Evolutionary conservation across 176 grass and related monocot species (phyloP).

Genomic region (Oryza meyeriana): DNA sequence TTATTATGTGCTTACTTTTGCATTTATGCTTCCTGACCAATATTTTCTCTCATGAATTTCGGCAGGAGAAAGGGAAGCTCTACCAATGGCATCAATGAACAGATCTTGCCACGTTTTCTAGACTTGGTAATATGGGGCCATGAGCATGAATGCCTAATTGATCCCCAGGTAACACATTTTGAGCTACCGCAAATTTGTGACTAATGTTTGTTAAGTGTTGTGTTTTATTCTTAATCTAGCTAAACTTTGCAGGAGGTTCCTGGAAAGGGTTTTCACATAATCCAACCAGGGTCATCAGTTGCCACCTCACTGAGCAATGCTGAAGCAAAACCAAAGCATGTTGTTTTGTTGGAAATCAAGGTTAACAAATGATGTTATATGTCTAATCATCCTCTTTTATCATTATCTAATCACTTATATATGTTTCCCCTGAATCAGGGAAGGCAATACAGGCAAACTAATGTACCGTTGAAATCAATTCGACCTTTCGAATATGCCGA

Average conservation of each 20-base stretch:
- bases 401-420: slow-evolving; percentile 24
- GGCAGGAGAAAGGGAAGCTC: slow-evolving; percentile 45
- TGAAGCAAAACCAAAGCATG: slow-evolving; percentile 81
- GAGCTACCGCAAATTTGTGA: background rate
- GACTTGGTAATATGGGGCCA: slow-evolving; percentile 90
- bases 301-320: slow-evolving; percentile 67
- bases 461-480: slow-evolving; percentile 76
- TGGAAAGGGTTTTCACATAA: slow-evolving; percentile 81
- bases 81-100: slow-evolving; percentile 62
- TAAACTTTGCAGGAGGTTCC: slow-evolving; percentile 59
- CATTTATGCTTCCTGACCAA: background rate
- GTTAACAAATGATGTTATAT: slow-evolving; percentile 25
- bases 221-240: background rate
- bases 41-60: background rate
- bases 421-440: slow-evolving; percentile 45
- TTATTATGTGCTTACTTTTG: background rate
- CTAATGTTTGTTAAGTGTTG: background rate
- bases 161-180: slow-evolving; percentile 59
- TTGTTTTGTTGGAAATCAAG: slow-evolving; percentile 84
- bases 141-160: slow-evolving; percentile 81
- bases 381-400: background rate
- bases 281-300: slow-evolving; percentile 80
- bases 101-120: slow-evolving; percentile 63
- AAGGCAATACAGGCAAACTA: slow-evolving; percentile 68
- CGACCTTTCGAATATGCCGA: slow-evolving; percentile 78